Percentiles rank a stretch among this genome's conserved stretches.
These are phyloP conservation scores for Suillus spraguei DNA, from an alignment of 768 basidiomycete genomes.

Conservation along the genomic window DNA sequence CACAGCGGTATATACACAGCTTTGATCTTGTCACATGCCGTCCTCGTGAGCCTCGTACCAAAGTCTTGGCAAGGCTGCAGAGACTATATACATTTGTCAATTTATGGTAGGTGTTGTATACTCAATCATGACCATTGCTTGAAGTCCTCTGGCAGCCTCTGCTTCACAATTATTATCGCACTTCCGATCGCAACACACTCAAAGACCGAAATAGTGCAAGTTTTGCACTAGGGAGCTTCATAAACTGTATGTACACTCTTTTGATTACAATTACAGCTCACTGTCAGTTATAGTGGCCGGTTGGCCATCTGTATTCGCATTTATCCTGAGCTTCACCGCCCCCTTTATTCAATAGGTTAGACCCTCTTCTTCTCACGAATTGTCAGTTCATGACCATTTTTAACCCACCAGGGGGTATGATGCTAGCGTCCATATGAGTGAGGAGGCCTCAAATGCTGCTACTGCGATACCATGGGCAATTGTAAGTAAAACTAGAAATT, in stretches of 20 bases:
- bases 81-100: not conserved
- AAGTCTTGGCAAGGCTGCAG: constrained; percentile 1
- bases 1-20: constrained; percentile 1
- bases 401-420: not conserved
- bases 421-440: not conserved
- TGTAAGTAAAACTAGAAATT: not conserved
- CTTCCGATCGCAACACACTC: not conserved
- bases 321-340: not conserved
- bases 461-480: constrained; percentile 2
- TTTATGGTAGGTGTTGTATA: not conserved
- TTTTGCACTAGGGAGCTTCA: not conserved
- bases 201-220: not conserved
- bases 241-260: constrained; percentile 14
- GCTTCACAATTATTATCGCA: not conserved
- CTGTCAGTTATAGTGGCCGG: constrained; percentile 20
- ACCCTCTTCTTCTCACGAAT: not conserved
- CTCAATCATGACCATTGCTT: not conserved
- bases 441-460: constrained; percentile 12
- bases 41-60: constrained; percentile 2
- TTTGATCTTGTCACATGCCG: not conserved
- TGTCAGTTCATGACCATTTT: constrained; percentile 22
- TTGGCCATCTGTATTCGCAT: not conserved
- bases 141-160: not conserved
- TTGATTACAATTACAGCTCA: not conserved
- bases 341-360: constrained; percentile 7